These are phyloP conservation scores for Lachancea sp. DNA, from an alignment of 805 yeast species.

Conservation along the genomic window DNA sequence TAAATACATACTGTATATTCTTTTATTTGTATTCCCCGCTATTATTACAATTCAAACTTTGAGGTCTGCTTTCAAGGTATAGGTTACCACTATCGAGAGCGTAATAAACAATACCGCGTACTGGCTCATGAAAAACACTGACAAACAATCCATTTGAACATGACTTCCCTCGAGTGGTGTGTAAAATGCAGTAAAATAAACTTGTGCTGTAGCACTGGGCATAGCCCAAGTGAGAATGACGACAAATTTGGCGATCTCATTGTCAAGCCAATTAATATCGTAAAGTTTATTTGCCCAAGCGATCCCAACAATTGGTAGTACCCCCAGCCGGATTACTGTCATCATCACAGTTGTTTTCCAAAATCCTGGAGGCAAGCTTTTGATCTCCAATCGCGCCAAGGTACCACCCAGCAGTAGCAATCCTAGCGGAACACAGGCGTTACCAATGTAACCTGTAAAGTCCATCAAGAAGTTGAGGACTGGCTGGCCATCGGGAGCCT, in stretches of 20 bases:
- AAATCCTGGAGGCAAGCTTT: constrained; percentile 54
- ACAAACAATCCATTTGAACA: constrained; percentile 72
- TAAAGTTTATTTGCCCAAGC: constrained; percentile 57
- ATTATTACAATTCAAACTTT: constrained; percentile 14
- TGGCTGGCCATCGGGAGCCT: constrained; percentile 82
- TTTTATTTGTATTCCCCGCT: too few species aligned
- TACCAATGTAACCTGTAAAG: constrained; percentile 69
- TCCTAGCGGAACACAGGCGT: constrained; percentile 86
- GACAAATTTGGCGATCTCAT: constrained; percentile 59
- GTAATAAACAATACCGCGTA: constrained; percentile 58
- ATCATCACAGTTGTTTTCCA: constrained; percentile 53
- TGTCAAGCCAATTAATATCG: constrained; percentile 56
- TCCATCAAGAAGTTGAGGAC: constrained; percentile 84
- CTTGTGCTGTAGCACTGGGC: constrained; percentile 84
- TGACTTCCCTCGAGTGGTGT: constrained; percentile 56
- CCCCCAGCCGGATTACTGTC: constrained; percentile 50
- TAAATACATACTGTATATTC: too few species aligned
- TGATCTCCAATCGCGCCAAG: constrained; percentile 63
- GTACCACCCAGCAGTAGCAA: constrained; percentile 80
- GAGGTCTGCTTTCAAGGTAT: constrained; percentile 34
- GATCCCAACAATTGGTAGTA: constrained; percentile 76
- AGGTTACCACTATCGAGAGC: constrained; percentile 67
- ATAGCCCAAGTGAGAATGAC: constrained; percentile 68
- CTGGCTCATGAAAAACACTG: constrained; percentile 61
- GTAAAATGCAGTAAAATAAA: constrained; percentile 83